Percentiles rank a stretch among this genome's conserved stretches.
Conservation (phyloP, 352 stramenopile species). For the Blastocystis hominis region DNA sequence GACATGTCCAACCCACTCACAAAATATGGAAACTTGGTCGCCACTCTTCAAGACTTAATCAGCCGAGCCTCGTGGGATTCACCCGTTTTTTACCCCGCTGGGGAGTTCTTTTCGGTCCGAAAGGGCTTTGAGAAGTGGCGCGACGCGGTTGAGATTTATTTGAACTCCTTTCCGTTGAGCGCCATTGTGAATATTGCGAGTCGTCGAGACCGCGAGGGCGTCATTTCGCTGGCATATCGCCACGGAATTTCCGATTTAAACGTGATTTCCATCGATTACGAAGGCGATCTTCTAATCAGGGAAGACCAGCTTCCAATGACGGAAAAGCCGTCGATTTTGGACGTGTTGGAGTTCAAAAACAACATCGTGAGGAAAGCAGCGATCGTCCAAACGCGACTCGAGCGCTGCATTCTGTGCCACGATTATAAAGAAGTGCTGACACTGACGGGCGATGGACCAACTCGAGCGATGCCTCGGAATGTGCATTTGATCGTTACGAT, state of each 20-base stretch:
- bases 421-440: not conserved
- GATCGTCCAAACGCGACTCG: not conserved
- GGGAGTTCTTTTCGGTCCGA: not conserved
- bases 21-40: not conserved
- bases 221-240: not conserved
- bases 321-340: not conserved
- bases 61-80: not conserved
- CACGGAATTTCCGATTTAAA: not conserved
- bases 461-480: not conserved
- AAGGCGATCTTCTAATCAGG: not conserved
- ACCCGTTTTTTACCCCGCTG: not conserved
- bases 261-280: not conserved
- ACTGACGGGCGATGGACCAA: not conserved
- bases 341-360: conserved; percentile 18
- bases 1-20: not conserved
- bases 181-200: not conserved
- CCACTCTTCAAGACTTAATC: not conserved
- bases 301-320: not conserved
- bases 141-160: not conserved
- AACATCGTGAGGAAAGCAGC: not conserved
- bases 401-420: not conserved
- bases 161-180: not conserved
- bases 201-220: not conserved
- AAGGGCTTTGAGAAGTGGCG: not conserved
- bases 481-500: not conserved